Percentiles rank a stretch among this genome's conserved stretches.
Conservation (phyloP, 352 stramenopile species). For the Phytopythium mirpurense region DNA sequence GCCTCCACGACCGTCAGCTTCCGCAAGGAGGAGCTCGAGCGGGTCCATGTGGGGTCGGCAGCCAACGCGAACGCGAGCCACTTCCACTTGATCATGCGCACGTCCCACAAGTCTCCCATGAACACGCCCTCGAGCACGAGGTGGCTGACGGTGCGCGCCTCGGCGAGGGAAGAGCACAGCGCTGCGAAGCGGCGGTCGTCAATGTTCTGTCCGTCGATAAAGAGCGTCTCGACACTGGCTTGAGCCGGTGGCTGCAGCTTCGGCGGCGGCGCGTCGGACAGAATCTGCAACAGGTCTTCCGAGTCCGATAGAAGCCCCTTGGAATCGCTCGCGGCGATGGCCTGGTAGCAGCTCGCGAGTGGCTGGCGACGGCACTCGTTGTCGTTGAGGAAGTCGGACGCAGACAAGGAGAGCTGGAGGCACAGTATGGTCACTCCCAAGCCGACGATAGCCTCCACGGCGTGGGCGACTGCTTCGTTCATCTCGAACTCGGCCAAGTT, state of each 20-base stretch:
- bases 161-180: conserved; percentile 17
- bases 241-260: too few species aligned
- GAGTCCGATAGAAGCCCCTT: background rate
- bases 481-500: conserved; percentile 35
- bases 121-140: conserved; percentile 19
- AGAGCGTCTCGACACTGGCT: conserved; percentile 12
- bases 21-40: conserved; percentile 8
- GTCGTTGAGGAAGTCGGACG: conserved; percentile 26
- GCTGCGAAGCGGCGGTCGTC: conserved; percentile 24
- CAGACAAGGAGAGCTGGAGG: conserved; percentile 23
- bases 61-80: conserved; percentile 20
- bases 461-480: conserved; percentile 19
- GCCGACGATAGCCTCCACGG: conserved; percentile 15
- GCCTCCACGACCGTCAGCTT: conserved; percentile 14
- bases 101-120: conserved; percentile 8
- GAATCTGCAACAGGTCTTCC: background rate
- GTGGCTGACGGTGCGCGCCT: conserved; percentile 9
- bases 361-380: conserved; percentile 26
- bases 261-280: background rate
- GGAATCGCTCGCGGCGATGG: conserved; percentile 3
- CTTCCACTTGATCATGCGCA: conserved; percentile 20
- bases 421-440: conserved; percentile 19
- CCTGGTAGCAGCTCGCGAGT: conserved; percentile 19
- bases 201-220: conserved; percentile 19
- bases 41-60: background rate